Evolutionary conservation across 139 green algal species (phyloP), one percentile per base, ranked within the genome.

Genomic region (Pseudopediastrum boryanum): DNA sequence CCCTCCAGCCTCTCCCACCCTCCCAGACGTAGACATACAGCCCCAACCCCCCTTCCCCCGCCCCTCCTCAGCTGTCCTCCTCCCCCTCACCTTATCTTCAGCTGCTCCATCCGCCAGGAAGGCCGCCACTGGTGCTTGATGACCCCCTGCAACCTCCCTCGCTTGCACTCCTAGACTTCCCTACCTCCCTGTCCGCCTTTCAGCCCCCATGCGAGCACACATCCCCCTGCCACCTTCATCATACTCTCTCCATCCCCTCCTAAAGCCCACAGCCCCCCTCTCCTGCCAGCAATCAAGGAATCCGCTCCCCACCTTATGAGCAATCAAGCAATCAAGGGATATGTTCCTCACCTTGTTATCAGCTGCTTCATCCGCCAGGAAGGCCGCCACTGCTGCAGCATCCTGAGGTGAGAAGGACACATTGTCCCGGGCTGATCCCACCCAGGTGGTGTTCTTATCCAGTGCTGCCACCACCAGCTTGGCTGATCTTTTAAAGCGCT

Each of bases 401-500:
- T 81, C 74, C 61, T 80, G 74, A 31, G 74, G 74, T 9, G 74
- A 59, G 21, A 80, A 80, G 23, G 43, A 51, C 23, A 92, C 91
- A 2, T 65, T 35, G 62, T 97, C 88, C 12, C 95, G 78, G 0
- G 84, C 77, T 2, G 52, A 63, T 0, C 80, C 87, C 42, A 98
- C 88, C 69, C 85, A 94, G 5, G 39, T 48, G 10, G 78, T 75
- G 72, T 94, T 96, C 62, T 78, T 79, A 68, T 93, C 86, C 2
- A 94, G 41, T 16, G 85, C 91, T 1, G 93, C 88, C 10, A 86
- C 33, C 44, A 97, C 77, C 64, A 75, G 36, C 61, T 85, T 89
- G 10, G 81, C 77, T 10, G 84, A 59, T 13, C 75, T 59, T 44
- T 75, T 84, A 84, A 98, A 97, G 16, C 87, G 81, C 62, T 98